phyloP scores from a whole-genome alignment of 1,139 yeast species.

The Taphrina betulina region DNA sequence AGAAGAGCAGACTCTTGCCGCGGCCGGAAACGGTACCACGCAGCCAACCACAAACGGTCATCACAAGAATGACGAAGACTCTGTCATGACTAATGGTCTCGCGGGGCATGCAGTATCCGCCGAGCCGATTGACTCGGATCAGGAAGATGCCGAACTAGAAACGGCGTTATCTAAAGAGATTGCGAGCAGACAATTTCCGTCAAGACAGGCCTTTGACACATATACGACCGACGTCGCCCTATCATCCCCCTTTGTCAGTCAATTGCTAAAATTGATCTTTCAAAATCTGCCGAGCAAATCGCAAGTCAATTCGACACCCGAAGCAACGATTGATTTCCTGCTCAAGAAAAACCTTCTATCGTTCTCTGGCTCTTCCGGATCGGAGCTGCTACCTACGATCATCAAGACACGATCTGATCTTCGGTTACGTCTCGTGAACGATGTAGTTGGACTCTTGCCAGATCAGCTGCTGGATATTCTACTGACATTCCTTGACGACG shows the following conservation, averaged over 20 bases:
- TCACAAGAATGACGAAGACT: too few relatives aligned
- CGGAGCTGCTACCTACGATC: background rate
- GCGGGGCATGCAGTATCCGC: too few relatives aligned
- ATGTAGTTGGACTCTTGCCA: conserved; percentile 11
- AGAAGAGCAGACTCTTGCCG: too few relatives aligned
- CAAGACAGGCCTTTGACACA: background rate
- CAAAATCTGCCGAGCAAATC: background rate
- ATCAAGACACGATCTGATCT: background rate
- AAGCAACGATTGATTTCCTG: conserved; percentile 15
- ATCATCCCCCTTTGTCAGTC: conserved; percentile 13
- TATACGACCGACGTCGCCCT: conserved; percentile 6
- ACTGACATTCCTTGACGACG: background rate
- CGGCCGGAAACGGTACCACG: too few relatives aligned
- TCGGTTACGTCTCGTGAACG: conserved; percentile 2
- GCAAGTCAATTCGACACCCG: background rate
- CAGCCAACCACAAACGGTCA: too few relatives aligned
- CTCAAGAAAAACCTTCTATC: conserved; percentile 5
- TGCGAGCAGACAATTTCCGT: background rate
- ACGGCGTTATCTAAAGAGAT: background rate
- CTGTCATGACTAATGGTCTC: too few relatives aligned
- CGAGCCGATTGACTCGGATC: too few relatives aligned
- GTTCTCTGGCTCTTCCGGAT: background rate
- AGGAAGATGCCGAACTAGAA: background rate
- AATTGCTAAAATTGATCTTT: conserved; percentile 5
- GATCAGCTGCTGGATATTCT: conserved; percentile 3